Base-by-base conservation (phyloP, 306 rosid genomes). In the Gastrolobium bilobum region DNA sequence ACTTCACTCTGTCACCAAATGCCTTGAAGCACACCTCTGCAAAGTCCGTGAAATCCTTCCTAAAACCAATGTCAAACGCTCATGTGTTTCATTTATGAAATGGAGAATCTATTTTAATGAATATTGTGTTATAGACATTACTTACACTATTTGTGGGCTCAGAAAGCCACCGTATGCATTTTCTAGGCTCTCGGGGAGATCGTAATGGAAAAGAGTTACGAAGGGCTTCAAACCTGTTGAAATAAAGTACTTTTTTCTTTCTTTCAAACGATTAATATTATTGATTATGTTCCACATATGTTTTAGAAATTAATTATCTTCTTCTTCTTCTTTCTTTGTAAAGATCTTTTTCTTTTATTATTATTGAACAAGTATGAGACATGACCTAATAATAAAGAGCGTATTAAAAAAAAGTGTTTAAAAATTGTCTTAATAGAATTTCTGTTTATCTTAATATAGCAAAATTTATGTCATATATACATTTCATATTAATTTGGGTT, bases 1-100 rank as follows among this genome's bases (percentile, higher is more conserved):
- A 14, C 57, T 87, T 84, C 2, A 87, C 88, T 29, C 83, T 61
- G 20, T 87, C 88, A 0, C 90, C 90, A 79, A 87, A 84, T 42
- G 64, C 75, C 53, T 31, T 82, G 38, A 75, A 87, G 47, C 88
- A 87, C 0, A 82, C 37, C 4, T 87, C 87, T 33, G 86, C 88
- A 10, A 68, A 87, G 6, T 82, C 85, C n/a, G 7, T 39, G 3
- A 75, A 87, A 42, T 87, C 85, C 6, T 75, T 51, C 10, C 88
- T 87, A 69, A 7, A 31, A n/a, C 1, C 29, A 71, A 46, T n/a
- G 3, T 3, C 29, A 52, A 14, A 51, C 1, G 4, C 4, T 26
- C 30, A 37, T 35, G 33, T 57, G 33, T 31, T 8, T 34, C 15
- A 15, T 43, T 73, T 46, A 8, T 74, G 37, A 31, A 60, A 44